These are phyloP conservation scores for Prunus yedoensis DNA, from an alignment of 331 rosid genomes.

Conservation along the genomic window DNA sequence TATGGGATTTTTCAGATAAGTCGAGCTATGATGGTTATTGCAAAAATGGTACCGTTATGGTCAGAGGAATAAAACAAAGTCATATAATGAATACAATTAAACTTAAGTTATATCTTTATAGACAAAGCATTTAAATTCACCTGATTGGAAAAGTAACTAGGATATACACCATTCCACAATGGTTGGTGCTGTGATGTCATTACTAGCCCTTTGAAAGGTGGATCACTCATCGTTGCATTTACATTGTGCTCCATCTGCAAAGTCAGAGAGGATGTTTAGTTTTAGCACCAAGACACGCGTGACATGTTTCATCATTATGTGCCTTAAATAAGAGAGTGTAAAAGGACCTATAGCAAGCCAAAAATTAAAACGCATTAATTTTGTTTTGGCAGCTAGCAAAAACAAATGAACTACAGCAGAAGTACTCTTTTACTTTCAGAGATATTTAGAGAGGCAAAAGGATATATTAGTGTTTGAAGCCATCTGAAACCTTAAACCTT, in stretches of 20 bases:
- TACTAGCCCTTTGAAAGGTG: constrained; percentile 56
- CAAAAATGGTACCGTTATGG: not conserved
- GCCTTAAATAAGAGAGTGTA: constrained; percentile 6
- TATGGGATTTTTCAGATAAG: not conserved
- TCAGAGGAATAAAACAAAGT: not conserved
- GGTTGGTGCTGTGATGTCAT: constrained; percentile 57
- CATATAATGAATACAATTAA: not conserved
- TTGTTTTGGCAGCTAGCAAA: not conserved
- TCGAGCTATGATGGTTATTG: not conserved
- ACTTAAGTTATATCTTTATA: constrained; percentile 2
- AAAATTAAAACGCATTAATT: not conserved
- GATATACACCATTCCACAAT: constrained; percentile 57
- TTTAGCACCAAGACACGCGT: constrained; percentile 2
- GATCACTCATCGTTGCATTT: constrained; percentile 45
- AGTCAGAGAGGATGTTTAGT: constrained; percentile 17
- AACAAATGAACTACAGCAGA: not conserved
- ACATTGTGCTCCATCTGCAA: constrained; percentile 65
- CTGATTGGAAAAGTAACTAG: constrained; percentile 66
- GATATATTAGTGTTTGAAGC: not conserved
- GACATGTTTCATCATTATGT: not conserved
- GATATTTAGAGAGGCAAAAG: not conserved
- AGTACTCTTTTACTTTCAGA: not conserved
- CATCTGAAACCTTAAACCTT: not conserved
- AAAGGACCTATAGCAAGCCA: not conserved
- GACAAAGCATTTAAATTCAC: constrained; percentile 41